These are phyloP conservation scores for Ophiosphaerella narmari DNA, from an alignment of 2,329 filamentous ascomycete genomes.

Conservation along the genomic window DNA sequence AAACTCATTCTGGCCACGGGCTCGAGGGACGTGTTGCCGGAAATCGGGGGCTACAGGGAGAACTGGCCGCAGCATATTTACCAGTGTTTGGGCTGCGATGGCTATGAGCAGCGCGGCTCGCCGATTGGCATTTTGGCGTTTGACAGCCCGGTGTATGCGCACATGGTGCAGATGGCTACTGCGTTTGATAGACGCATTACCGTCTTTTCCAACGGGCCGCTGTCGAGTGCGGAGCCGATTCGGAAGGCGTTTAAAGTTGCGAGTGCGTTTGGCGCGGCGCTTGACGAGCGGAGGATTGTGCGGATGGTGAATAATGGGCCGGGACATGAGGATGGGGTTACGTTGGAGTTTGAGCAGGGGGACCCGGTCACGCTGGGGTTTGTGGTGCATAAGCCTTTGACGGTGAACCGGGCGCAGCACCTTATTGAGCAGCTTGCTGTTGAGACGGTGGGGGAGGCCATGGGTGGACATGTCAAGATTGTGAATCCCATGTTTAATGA, in stretches of 20 bases:
- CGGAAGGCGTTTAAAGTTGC: conserved; percentile 26
- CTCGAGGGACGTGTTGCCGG: conserved; percentile 56
- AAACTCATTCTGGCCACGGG: conserved; percentile 63
- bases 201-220: conserved; percentile 31
- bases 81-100: conserved; percentile 65
- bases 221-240: conserved; percentile 12
- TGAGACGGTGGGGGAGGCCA: conserved; percentile 44
- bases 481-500: conserved; percentile 52
- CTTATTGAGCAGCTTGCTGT: conserved; percentile 37
- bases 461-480: conserved; percentile 52
- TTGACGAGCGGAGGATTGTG: conserved; percentile 32
- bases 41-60: conserved; percentile 59
- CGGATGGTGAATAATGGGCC: conserved; percentile 35
- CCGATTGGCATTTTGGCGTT: conserved; percentile 35
- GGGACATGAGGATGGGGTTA: conserved; percentile 30
- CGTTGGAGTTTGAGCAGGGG: conserved; percentile 33
- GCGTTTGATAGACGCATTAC: conserved; percentile 33
- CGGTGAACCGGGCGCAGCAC: conserved; percentile 35
- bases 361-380: conserved; percentile 33
- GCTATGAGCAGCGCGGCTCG: conserved; percentile 60
- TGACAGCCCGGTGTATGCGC: conserved; percentile 23
- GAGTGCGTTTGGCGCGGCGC: conserved; percentile 24
- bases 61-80: conserved; percentile 57
- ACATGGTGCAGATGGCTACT: conserved; percentile 31
- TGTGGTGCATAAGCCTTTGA: conserved; percentile 33